These are phyloP conservation scores for Drechslera avenae DNA, from an alignment of 2,329 filamentous ascomycete species.

Conservation along the genomic window DNA sequence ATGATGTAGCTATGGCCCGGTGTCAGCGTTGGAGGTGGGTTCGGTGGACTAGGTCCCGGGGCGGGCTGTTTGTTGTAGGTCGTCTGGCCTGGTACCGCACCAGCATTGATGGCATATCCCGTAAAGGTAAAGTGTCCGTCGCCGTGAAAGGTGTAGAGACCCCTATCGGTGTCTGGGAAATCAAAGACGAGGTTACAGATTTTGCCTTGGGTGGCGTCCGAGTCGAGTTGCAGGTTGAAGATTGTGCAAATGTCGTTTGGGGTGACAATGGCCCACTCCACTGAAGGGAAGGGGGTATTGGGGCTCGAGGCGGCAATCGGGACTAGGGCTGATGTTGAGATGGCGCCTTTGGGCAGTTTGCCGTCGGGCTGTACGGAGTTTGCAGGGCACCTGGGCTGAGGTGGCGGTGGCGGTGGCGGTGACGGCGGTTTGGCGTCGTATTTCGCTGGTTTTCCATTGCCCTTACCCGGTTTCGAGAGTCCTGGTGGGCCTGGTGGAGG, in stretches of 20 bases:
- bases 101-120: constrained; percentile 27
- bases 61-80: constrained; percentile 34
- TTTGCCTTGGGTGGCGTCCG: constrained; percentile 28
- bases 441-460: too few relatives aligned
- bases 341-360: constrained; percentile 26
- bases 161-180: constrained; percentile 18
- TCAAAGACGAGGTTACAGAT: constrained; percentile 41
- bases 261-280: constrained; percentile 26
- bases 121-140: constrained; percentile 32
- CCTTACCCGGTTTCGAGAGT: not conserved
- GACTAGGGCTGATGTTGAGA: constrained; percentile 27
- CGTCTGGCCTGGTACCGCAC: constrained; percentile 23
- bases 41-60: constrained; percentile 24
- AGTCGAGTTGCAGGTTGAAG: constrained; percentile 36
- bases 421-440: too few relatives aligned
- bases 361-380: constrained; percentile 28
- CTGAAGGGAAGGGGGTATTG: constrained; percentile 23
- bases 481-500: constrained; percentile 28
- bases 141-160: constrained; percentile 5
- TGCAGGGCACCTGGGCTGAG: constrained; percentile 16
- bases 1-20: constrained; percentile 34
- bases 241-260: constrained; percentile 39
- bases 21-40: constrained; percentile 23
- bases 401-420: not conserved
- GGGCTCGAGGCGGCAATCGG: constrained; percentile 29